Percentiles rank a stretch among this genome's conserved stretches.
These are phyloP conservation scores for Aegilops sharonensis DNA, from an alignment of 176 grass and related monocot genomes.

Conservation along the genomic window DNA sequence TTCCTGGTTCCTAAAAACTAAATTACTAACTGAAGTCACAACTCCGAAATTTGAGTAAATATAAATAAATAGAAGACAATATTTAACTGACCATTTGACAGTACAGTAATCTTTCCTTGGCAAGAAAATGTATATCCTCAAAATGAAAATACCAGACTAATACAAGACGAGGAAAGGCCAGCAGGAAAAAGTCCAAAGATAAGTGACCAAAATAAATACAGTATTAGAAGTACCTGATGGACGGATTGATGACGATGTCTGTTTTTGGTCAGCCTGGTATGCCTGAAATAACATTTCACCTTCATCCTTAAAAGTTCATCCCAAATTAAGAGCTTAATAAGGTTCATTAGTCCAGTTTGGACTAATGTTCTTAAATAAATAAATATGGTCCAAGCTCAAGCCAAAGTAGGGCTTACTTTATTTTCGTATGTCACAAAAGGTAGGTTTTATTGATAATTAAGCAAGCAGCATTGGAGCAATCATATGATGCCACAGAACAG, in stretches of 20 bases:
- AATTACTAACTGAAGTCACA: neutral
- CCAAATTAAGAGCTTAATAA: neutral
- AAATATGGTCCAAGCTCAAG: neutral
- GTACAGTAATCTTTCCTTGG: neutral
- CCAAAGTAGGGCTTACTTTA: neutral
- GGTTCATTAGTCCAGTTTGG: neutral
- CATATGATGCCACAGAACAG: constrained; percentile 21
- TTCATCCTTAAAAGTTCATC: constrained; percentile 18
- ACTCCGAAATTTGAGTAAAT: neutral
- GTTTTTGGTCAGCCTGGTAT: constrained; percentile 51
- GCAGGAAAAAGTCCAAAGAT: neutral
- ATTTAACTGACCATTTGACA: constrained; percentile 16
- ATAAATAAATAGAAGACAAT: neutral
- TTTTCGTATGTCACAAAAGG: neutral
- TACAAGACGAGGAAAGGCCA: neutral
- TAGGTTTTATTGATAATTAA: constrained; percentile 17
- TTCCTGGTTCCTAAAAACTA: neutral
- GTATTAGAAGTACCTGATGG: constrained; percentile 47
- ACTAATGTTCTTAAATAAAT: constrained; percentile 1
- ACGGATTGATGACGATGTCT: constrained; percentile 41
- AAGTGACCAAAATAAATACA: neutral
- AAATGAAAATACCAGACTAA: neutral
- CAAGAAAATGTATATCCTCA: neutral
- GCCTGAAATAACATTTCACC: constrained; percentile 48
- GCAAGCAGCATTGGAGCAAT: neutral